A percentile compares a stretch with the other conserved stretches of the same genome.
These are phyloP conservation scores for Clitopilus hobsonii DNA, from an alignment of 768 basidiomycete species.

Conservation along the genomic window DNA sequence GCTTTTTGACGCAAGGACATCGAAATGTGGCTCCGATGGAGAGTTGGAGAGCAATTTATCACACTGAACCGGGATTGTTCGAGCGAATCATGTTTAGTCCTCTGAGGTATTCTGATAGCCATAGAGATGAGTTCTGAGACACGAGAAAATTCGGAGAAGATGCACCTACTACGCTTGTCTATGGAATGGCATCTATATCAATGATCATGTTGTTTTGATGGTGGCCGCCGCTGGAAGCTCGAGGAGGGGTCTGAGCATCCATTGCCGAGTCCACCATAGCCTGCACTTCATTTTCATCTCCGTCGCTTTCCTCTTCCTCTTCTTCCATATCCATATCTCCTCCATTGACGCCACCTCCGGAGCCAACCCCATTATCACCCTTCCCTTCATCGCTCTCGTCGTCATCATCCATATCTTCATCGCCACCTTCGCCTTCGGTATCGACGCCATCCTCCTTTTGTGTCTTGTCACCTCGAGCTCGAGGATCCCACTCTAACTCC, in stretches of 20 bases:
- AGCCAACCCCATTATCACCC: slow-evolving; percentile 14
- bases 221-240: not conserved
- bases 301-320: slow-evolving; percentile 21
- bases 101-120: too few species aligned
- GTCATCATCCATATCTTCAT: slow-evolving; percentile 22
- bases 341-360: not conserved
- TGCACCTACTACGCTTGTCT: not conserved
- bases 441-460: slow-evolving; percentile 4
- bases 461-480: slow-evolving; percentile 15
- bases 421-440: slow-evolving; percentile 19
- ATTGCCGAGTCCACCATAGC: slow-evolving; percentile 23
- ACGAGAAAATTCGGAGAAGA: not conserved
- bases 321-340: slow-evolving; percentile 7
- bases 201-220: not conserved
- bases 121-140: not conserved
- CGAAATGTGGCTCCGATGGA: too few species aligned
- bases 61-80: too few species aligned
- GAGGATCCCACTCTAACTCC: slow-evolving; percentile 69
- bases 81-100: too few species aligned
- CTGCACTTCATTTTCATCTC: slow-evolving; percentile 21
- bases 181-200: not conserved
- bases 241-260: slow-evolving; percentile 16
- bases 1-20: too few species aligned
- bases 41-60: too few species aligned
- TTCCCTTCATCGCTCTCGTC: slow-evolving; percentile 22